Base-by-base conservation (phyloP, 768 basidiomycete species). In the Suillus placidus region DNA sequence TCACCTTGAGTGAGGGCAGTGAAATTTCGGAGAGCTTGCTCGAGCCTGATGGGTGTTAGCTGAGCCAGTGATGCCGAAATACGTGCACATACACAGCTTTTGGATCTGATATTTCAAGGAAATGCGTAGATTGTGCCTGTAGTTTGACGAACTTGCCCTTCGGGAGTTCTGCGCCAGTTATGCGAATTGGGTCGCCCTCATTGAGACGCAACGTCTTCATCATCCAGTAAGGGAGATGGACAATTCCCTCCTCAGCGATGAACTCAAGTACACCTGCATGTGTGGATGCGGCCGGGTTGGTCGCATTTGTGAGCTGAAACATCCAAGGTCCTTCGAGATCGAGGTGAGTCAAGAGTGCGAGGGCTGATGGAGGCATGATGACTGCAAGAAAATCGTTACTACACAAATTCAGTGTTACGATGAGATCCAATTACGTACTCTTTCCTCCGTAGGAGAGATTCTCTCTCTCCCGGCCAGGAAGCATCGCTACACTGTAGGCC, bases 251-350 rank as follows among this genome's bases (percentile, higher is more conserved):
- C 64, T 97, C 91, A 3, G 97, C 97, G 69, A 98, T 98, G 79
- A 99, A 99, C 75, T 99, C 97, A 35, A 99, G 86, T 34, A 99
- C 97, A 82, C 97, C 97, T 1, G 93, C 93, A 74, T 99, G 94
- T 1, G 97, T 99, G 26, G 87, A 95, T 62, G 86, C 92, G 40
- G 88, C 93, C 61, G 85, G 83, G 80, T 91, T 96, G 71, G 80
- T 60, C 1, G 97, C 97, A 78, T 99, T 99, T 58, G 93, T 90
- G 61, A 99, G 83, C 68, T 97, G 90, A 76, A 99, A 99, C 83
- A 92, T 94, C 96, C 96, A 97, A 0, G 97, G 97, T 0, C 85
- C 84, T 66, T 94, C 91, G 52, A 99, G 83, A 71, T 99, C 96
- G 58, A 99, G 85, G 45, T 85, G 85, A 0, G 94, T 92, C 12